Conservation (phyloP, 148 eudicot genomes). For the Tetragonia tetragonoides region DNA sequence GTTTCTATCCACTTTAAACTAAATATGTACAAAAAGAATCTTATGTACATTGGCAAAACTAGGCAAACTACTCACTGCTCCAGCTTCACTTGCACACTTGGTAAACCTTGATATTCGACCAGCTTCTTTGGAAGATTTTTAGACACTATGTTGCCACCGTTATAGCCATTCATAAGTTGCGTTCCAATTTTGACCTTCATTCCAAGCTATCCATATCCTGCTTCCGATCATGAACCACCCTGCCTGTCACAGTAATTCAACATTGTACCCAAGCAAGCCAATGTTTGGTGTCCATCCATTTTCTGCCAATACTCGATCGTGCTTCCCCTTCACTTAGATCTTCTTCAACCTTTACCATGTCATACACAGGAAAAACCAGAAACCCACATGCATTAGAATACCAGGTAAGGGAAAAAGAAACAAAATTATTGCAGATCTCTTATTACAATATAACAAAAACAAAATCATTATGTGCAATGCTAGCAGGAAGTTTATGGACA, state of each 20-base stretch:
- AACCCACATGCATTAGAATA: neutral
- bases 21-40: neutral
- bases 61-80: constrained; percentile 32
- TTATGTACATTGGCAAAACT: constrained; percentile 1
- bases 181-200: constrained; percentile 79
- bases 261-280: constrained; percentile 77
- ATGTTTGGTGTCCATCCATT: constrained; percentile 87
- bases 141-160: constrained; percentile 62
- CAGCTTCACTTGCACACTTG: constrained; percentile 44
- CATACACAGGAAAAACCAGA: constrained; percentile 2
- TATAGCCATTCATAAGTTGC: constrained; percentile 69
- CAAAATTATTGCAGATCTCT: neutral
- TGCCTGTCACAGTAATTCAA: constrained; percentile 66
- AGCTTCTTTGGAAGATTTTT: constrained; percentile 41
- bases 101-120: constrained; percentile 29
- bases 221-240: constrained; percentile 82
- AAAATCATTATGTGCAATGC: neutral
- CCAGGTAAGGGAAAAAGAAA: neutral
- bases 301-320: constrained; percentile 49
- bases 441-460: neutral
- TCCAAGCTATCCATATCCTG: constrained; percentile 64
- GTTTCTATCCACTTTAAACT: neutral
- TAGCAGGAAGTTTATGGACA: neutral
- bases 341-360: constrained; percentile 59
- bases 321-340: constrained; percentile 90